These are phyloP conservation scores for Maudiozyma turicensis DNA, from an alignment of 805 yeast species.

Conservation along the genomic window DNA sequence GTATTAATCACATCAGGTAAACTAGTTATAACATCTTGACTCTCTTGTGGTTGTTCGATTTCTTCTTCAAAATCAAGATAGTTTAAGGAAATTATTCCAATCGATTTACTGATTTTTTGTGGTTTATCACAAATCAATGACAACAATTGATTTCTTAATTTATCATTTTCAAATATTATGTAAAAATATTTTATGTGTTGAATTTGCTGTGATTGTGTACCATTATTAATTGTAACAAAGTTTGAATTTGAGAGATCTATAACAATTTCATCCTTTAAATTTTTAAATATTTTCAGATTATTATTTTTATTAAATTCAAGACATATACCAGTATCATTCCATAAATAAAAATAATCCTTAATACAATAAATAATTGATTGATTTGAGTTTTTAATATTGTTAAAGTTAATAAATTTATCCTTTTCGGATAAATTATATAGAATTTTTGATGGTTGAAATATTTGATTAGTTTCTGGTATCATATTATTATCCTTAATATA, in stretches of 20 bases:
- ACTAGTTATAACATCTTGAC: slow-evolving; percentile 1
- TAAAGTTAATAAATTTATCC: too few species aligned
- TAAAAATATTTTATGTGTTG: neutral
- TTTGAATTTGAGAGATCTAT: slow-evolving; percentile 1
- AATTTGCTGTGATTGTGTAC: neutral
- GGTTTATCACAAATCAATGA: slow-evolving; percentile 1
- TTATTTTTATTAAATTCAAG: slow-evolving; percentile 11
- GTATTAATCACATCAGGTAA: slow-evolving; percentile 1
- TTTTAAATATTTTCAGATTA: slow-evolving; percentile 5
- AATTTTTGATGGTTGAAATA: too few species aligned
- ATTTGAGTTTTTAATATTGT: too few species aligned
- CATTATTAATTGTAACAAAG: neutral
- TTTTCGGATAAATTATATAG: too few species aligned
- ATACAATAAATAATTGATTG: slow-evolving; percentile 6
- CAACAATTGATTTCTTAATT: neutral
- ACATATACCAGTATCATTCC: slow-evolving; percentile 11
- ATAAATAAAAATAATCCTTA: slow-evolving; percentile 10
- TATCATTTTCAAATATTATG: neutral
- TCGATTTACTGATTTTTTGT: slow-evolving; percentile 28
- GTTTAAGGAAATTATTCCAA: slow-evolving; percentile 19
- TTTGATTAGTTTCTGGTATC: too few species aligned
- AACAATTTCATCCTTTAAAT: slow-evolving; percentile 6
- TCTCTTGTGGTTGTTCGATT: slow-evolving; percentile 2
- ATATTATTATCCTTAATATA: too few species aligned
- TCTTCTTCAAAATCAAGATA: slow-evolving; percentile 9